Evolutionary conservation across 768 basidiomycete genomes (phyloP), one percentile per base, ranked within the genome.

Genomic region (Suillus clintonianus): DNA sequence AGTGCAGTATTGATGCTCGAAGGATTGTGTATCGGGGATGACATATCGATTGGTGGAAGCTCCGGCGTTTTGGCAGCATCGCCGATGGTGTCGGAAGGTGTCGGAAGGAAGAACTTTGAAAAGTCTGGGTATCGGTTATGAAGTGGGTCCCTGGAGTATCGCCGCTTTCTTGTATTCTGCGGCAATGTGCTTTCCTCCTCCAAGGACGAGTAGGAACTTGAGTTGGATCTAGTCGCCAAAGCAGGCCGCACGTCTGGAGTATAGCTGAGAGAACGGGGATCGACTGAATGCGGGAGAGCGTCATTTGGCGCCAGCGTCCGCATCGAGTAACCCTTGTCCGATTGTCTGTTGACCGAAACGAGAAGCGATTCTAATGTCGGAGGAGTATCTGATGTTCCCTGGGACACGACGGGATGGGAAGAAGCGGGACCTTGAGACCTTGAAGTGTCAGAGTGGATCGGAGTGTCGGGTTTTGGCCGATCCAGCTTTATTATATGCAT

Each of bases 51-150:
- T n/a, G 22, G 15, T 24, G 54, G n/a, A 62, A 62, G 7, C 55
- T 41, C 59, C 14, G 36, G 36, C 4, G 17, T 61, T 41, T 22
- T 34, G 42, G 17, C n/a, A 22, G 59, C 13, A 10, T 61, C 32
- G 39, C 14, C 5, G 3, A 34, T 41, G 57, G 22, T 37, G 11
- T 56, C 57, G n/a, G 19, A 61, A 62, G 8, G 17, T 19, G 19
- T 43, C 1, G 74, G 68, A 19, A 42, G 68, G 62, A 75, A 75
- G 60, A 75, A 75, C 22, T 71, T 70, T 54, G 74, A 76, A 47
- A 75, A 75, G 63, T 75, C 74, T 34, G 74, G 75, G 60, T 75
- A 77, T 45, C 74, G 70, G 53, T 74, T 67, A 62, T 42, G 68
- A 13, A 75, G 72, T 6, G 74, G 72, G 62, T 75, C 71, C 60